A percentile compares a stretch with the other conserved stretches of the same genome.
Evolutionary conservation across 148 eudicot species (phyloP).

Genomic region (Chenopodium quinoa): DNA sequence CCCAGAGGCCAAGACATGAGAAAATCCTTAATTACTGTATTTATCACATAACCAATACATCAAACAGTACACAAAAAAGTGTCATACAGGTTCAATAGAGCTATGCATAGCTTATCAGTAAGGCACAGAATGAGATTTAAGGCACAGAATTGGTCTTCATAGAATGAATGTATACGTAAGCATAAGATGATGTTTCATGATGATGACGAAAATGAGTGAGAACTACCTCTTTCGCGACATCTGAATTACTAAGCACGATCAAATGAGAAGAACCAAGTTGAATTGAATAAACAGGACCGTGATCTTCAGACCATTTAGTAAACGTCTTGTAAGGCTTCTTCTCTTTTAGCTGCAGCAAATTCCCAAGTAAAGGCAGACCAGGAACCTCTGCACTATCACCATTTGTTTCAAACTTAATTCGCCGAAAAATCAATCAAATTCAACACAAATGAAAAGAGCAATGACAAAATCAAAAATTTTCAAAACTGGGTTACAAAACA

Average conservation of each 20-base stretch:
- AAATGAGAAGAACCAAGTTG: conserved; percentile 53
- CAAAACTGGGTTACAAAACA: not conserved
- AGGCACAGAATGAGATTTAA: too few species aligned
- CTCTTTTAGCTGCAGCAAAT: conserved; percentile 69
- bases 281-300: conserved; percentile 87
- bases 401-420: not conserved
- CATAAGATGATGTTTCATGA: not conserved
- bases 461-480: not conserved
- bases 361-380: conserved; percentile 68
- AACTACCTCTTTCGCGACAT: conserved; percentile 72
- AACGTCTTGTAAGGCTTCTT: conserved; percentile 83
- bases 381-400: conserved; percentile 52
- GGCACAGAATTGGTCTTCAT: too few species aligned
- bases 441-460: not conserved
- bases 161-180: not conserved
- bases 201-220: not conserved
- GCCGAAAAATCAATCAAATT: not conserved
- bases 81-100: too few species aligned
- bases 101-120: too few species aligned
- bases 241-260: conserved; percentile 57
- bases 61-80: too few species aligned
- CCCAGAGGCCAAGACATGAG: too few species aligned
- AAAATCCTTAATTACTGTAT: too few species aligned
- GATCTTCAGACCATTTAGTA: conserved; percentile 66
- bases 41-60: too few species aligned